A percentile compares a stretch with the other conserved stretches of the same genome.
phyloP scores from a whole-genome alignment of 148 eudicot genomes.

The Nepenthes gracilis region DNA sequence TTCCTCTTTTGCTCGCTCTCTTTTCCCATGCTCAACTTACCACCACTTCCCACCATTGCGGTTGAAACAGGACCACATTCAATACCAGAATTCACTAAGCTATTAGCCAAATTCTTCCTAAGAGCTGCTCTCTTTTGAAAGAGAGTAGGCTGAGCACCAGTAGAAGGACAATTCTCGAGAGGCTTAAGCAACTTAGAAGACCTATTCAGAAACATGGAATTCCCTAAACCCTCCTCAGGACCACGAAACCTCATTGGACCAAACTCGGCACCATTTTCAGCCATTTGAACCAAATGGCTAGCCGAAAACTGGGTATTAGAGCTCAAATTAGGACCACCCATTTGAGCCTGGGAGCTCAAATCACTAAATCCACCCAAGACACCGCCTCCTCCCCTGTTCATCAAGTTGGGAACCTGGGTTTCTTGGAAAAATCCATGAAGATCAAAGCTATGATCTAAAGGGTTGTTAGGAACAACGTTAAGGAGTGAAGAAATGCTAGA shows the following conservation, averaged over 20 bases:
- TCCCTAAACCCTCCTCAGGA: slow-evolving; percentile 30
- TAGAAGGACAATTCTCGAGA: slow-evolving; percentile 54
- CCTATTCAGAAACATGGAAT: slow-evolving; percentile 40
- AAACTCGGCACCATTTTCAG: slow-evolving; percentile 25
- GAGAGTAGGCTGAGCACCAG: slow-evolving; percentile 69
- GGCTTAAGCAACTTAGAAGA: slow-evolving; percentile 58
- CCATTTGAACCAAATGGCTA: slow-evolving; percentile 34
- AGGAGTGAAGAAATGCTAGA: slow-evolving; percentile 10
- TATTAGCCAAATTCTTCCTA: slow-evolving; percentile 42
- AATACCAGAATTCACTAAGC: slow-evolving; percentile 10
- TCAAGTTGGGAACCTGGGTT: slow-evolving; percentile 11
- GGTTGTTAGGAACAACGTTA: slow-evolving; percentile 17
- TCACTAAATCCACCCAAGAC: slow-evolving; percentile 34
- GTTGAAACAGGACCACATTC: slow-evolving; percentile 4
- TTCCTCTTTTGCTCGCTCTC: slow-evolving; percentile 21
- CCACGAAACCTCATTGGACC: slow-evolving; percentile 30
- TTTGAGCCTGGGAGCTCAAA: slow-evolving; percentile 27
- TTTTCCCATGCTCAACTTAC: not conserved
- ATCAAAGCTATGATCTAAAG: slow-evolving; percentile 27
- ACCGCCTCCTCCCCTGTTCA: slow-evolving; percentile 21
- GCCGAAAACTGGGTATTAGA: slow-evolving; percentile 26
- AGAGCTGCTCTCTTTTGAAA: slow-evolving; percentile 91
- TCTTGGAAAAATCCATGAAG: slow-evolving; percentile 29
- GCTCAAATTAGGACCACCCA: slow-evolving; percentile 33
- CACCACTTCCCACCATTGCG: slow-evolving; percentile 16